Evolutionary conservation across 1,139 yeast genomes (phyloP), one percentile per base, ranked within the genome.

Genomic region (Candida sp.): DNA sequence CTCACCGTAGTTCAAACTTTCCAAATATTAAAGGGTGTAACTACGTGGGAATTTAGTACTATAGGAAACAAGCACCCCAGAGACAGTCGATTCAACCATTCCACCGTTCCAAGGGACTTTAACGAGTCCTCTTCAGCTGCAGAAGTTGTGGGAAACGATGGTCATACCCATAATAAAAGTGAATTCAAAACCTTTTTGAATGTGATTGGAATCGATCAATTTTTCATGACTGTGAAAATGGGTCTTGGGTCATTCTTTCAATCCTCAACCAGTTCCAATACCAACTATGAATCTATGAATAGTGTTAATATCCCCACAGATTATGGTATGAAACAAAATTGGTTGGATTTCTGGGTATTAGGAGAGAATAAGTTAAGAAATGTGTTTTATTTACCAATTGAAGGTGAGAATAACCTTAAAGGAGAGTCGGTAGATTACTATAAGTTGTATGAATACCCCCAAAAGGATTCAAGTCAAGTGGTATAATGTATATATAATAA

Each of bases 11-110:
- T 84, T 2, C 98, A 93, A 63, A 62, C 80, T 3, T 77, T 85
- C 57, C 97, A 90, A 62, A 79, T 89, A 11, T 69, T 82, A 5
- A 81, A 80, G 48, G 97, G 96, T 2, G 58, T 86, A 29, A 93
- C 98, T 0, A 85, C 93, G 1, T 75, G 78, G 60, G 99, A 93
- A 59, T 70, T 73, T 49, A 56, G 67, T 42, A 46, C 52, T 11
- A 53, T 71, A 43, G 63, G 59, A 46, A 56, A 56, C 33, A 45
- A 44, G 35, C 49, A 45, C 42, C 34, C 39, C 8, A 38, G 46
- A 36, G 43, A 46, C 42, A 21, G 47, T 30, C 33, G 51, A 21
- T 54, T 53, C 47, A 67, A 64, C 41, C 71, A 65, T 49, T 61
- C 69, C 4, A 66, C 72, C 0, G 59, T 67, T n/a, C 73, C 74